These are phyloP conservation scores for Chenopodium suecicum DNA, from an alignment of 148 eudicot genomes.

Conservation along the genomic window DNA sequence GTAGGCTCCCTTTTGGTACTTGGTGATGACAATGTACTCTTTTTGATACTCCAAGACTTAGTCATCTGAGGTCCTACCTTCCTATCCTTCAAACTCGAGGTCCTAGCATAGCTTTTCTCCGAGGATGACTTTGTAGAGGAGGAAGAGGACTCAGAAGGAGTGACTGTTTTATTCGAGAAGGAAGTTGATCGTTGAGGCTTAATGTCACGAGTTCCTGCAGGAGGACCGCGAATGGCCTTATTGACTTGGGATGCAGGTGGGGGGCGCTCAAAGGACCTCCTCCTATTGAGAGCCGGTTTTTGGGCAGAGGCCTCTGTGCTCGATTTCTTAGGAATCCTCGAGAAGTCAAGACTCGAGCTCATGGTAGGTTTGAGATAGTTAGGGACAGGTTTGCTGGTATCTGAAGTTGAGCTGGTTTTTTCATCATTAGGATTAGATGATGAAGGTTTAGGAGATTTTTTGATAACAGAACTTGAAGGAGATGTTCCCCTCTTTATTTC, in stretches of 20 bases:
- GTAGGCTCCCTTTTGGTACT: slow-evolving; percentile 4
- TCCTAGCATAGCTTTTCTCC: slow-evolving; percentile 21
- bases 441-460: slow-evolving; percentile 24
- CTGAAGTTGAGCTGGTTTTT: slow-evolving; percentile 17
- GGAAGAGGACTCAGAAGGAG: slow-evolving; percentile 17
- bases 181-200: slow-evolving; percentile 33
- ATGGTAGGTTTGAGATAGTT: slow-evolving; percentile 58
- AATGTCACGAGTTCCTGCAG: neutral
- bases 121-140: slow-evolving; percentile 13
- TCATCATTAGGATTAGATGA: slow-evolving; percentile 18
- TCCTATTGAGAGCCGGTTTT: slow-evolving; percentile 30
- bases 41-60: slow-evolving; percentile 18
- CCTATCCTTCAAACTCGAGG: slow-evolving; percentile 20
- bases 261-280: slow-evolving; percentile 48
- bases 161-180: slow-evolving; percentile 17
- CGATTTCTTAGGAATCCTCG: slow-evolving; percentile 28
- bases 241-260: slow-evolving; percentile 33
- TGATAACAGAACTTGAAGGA: slow-evolving; percentile 31
- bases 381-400: slow-evolving; percentile 39
- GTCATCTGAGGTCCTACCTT: slow-evolving; percentile 13
- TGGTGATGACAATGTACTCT: slow-evolving; percentile 19
- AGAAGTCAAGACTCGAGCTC: slow-evolving; percentile 34
- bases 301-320: slow-evolving; percentile 15
- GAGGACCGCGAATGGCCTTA: slow-evolving; percentile 19
- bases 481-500: slow-evolving; percentile 43